Percentiles rank a stretch among this genome's conserved stretches.
phyloP scores from a whole-genome alignment of 768 basidiomycete species.

The Russula ochroleuca region DNA sequence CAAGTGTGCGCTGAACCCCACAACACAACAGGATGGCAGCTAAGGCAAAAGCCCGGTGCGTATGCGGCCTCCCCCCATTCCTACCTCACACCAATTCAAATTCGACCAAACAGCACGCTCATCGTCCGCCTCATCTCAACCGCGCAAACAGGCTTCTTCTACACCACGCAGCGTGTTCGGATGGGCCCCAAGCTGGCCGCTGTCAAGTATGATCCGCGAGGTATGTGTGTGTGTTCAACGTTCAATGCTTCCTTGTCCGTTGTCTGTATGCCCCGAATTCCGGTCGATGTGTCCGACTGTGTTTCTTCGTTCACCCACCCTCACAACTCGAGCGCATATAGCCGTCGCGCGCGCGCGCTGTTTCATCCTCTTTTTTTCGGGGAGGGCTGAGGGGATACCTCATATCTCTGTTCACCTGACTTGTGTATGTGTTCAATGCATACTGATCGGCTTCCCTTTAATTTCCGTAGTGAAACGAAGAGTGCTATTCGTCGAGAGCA shows the following conservation, averaged over 20 bases:
- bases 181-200: conserved; percentile 74
- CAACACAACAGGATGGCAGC: conserved; percentile 48
- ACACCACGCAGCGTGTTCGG: conserved; percentile 74
- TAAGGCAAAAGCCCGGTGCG: conserved; percentile 59
- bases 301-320: conserved; percentile 5
- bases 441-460: not conserved
- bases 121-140: conserved; percentile 88
- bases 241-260: not conserved
- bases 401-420: no score
- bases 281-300: not conserved
- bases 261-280: no score
- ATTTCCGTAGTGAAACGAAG: conserved; percentile 52
- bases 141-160: conserved; percentile 89
- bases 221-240: conserved; percentile 39
- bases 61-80: not conserved
- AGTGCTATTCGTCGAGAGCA: conserved; percentile 76
- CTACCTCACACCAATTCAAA: not conserved
- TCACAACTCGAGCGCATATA: no score
- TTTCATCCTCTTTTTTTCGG: no score
- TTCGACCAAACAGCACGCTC: conserved; percentile 51
- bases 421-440: not conserved
- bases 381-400: no score
- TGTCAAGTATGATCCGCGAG: conserved; percentile 88
- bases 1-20: not conserved
- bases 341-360: no score